A percentile compares a stretch with the other conserved stretches of the same genome.
These are phyloP conservation scores for Cyanidioschyzon merolae DNA, from an alignment of 23 red algal genomes.

Conservation along the genomic window DNA sequence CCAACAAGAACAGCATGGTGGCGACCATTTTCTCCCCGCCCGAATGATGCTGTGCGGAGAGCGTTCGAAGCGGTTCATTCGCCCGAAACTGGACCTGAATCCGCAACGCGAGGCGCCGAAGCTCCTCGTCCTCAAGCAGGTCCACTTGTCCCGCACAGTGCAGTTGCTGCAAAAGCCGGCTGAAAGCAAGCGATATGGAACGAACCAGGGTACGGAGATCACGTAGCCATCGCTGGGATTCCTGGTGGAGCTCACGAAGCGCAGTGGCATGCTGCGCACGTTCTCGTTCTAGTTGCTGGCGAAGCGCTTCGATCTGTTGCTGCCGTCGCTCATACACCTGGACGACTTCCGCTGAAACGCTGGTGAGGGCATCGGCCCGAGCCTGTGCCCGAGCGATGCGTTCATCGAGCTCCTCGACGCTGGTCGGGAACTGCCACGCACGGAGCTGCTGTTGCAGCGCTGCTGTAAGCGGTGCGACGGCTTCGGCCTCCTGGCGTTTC, in stretches of 20 bases:
- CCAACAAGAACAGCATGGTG: constrained; percentile 58
- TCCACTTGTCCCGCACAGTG: constrained; percentile 64
- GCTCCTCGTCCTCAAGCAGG: constrained; percentile 33
- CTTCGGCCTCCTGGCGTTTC: background rate
- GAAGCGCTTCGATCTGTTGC: constrained; percentile 38
- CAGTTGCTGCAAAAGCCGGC: constrained; percentile 37
- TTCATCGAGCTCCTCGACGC: constrained; percentile 33
- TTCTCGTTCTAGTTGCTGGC: constrained; percentile 19
- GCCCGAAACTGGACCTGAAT: constrained; percentile 83
- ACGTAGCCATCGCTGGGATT: constrained; percentile 29
- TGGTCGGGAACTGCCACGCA: constrained; percentile 18
- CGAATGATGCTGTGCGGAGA: constrained; percentile 48
- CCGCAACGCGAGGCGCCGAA: constrained; percentile 44
- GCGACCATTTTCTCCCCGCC: constrained; percentile 96
- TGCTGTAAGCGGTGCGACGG: background rate
- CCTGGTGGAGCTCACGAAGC: constrained; percentile 8
- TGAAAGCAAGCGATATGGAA: constrained; percentile 50
- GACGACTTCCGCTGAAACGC: constrained; percentile 25
- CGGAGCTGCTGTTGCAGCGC: background rate
- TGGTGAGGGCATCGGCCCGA: constrained; percentile 33
- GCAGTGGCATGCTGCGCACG: background rate
- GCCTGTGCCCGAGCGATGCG: constrained; percentile 36
- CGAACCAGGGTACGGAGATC: constrained; percentile 29
- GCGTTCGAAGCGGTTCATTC: constrained; percentile 31
- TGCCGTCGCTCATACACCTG: constrained; percentile 45